phyloP scores from a whole-genome alignment of 805 yeast species.

The Metschnikowia sp. region DNA sequence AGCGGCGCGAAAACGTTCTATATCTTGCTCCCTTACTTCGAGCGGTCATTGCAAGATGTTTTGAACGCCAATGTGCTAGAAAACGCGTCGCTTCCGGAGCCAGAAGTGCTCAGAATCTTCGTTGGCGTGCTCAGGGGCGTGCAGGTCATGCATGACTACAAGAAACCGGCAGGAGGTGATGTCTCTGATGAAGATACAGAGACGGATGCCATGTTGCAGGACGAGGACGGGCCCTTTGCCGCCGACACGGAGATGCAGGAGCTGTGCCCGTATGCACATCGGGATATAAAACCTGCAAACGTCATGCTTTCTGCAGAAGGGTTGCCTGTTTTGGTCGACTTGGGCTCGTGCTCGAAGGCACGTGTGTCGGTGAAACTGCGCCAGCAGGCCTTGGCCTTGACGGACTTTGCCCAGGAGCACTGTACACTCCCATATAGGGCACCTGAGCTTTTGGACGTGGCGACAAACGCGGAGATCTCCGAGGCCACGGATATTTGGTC shows the following conservation, averaged over 20 bases:
- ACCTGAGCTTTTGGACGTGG: conserved; percentile 82
- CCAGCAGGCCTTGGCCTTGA: conserved; percentile 69
- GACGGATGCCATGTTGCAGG: conserved; percentile 18
- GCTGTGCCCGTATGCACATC: conserved; percentile 71
- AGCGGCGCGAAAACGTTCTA: conserved; percentile 81
- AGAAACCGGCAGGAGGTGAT: conserved; percentile 21
- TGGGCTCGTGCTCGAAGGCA: conserved; percentile 77
- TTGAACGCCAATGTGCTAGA: conserved; percentile 63
- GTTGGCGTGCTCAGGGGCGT: conserved; percentile 74
- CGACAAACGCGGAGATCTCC: conserved; percentile 58
- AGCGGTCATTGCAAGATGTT: conserved; percentile 72
- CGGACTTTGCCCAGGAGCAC: conserved; percentile 79
- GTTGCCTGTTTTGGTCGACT: conserved; percentile 74
- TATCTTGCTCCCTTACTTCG: conserved; percentile 75
- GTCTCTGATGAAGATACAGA: conserved; percentile 15
- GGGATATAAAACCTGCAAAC: conserved; percentile 88
- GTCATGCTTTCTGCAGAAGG: conserved; percentile 76
- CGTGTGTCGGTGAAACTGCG: conserved; percentile 51
- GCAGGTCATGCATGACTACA: conserved; percentile 68
- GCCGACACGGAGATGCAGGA: conserved; percentile 50
- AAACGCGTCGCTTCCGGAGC: conserved; percentile 52
- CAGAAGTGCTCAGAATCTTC: conserved; percentile 58
- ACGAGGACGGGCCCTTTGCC: conserved; percentile 21
- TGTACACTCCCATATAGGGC: conserved; percentile 87
- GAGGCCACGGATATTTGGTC: conserved; percentile 91